These are phyloP conservation scores for Thoreauomyces humboldtii DNA, from an alignment of 192 early-diverging fungal genomes.

Conservation along the genomic window DNA sequence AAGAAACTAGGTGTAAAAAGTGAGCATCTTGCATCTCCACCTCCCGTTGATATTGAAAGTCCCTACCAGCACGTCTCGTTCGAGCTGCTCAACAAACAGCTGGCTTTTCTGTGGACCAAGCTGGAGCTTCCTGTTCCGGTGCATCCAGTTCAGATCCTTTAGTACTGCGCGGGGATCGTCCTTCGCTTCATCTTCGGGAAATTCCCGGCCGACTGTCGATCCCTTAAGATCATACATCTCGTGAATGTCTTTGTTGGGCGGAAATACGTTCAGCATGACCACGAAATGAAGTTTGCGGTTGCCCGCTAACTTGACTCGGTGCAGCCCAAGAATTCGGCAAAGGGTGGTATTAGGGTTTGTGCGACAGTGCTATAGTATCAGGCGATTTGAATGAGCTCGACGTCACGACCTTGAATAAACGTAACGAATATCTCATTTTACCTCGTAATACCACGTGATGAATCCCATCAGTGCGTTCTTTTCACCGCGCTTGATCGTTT, in stretches of 20 bases:
- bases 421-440: constrained; percentile 17
- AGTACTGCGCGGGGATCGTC: constrained; percentile 85
- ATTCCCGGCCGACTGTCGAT: constrained; percentile 81
- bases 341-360: constrained; percentile 89
- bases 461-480: constrained; percentile 92
- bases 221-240: constrained; percentile 96
- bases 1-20: constrained; percentile 46
- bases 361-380: constrained; percentile 64
- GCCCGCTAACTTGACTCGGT: constrained; percentile 92
- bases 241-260: constrained; percentile 95
- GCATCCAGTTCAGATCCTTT: constrained; percentile 96
- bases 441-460: constrained; percentile 83
- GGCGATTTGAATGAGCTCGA: too few relatives aligned
- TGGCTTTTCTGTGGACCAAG: constrained; percentile 79
- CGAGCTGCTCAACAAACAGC: constrained; percentile 81
- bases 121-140: constrained; percentile 67
- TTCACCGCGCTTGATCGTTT: constrained; percentile 92
- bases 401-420: too few relatives aligned
- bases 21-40: neutral
- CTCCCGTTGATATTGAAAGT: neutral
- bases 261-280: constrained; percentile 99
- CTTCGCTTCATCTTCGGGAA: constrained; percentile 70
- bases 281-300: constrained; percentile 97
- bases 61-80: constrained; percentile 76
- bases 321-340: constrained; percentile 92